Base-by-base conservation (phyloP, 1,284 basidiomycete species). In the Austroboletus niveus region DNA sequence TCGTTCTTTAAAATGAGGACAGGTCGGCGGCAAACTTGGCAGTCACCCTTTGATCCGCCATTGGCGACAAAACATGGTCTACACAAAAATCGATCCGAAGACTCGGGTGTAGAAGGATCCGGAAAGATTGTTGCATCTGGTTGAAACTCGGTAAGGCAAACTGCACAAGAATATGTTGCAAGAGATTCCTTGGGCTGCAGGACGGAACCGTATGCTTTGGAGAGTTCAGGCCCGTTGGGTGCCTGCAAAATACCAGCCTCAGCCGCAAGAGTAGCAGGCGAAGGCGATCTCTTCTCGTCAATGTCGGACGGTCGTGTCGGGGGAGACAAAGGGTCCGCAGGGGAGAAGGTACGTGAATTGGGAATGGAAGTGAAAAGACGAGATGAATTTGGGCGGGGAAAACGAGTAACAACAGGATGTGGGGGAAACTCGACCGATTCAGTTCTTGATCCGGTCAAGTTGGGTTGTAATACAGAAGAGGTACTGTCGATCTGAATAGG, bases 91-190 rank as follows among this genome's bases (percentile, higher is more conserved):
- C 79, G 77, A 11, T 73, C 75, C 14, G 74, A 67, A 30, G 46
- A 52, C 15, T 69, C 61, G 31, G 71, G 59, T 32, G 72, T 63
- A 34, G 74, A 71, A 29, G 85, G 87, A 59, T 89, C 83, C 1
- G 89, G 89, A 62, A 89, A 92, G 55, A 92, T 88, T 31, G 89
- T 91, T 22, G 85, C 81, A 66, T 92, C 88, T 1, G 88, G 88
- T 44, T 82, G 79, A 63, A 92, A 92, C 5, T 76, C 72, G 0
- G 75, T 69, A 9, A 73, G 71, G 61, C 89, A 92, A n/a, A 81
- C 65, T 35, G 78, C 76, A 63, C 89, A 92, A 5, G 79, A 78
- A 61, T 86, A 85, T 12, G 80, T 78, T 10, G 76, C 69, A 24
- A 90, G 75, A 8, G 83, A 78, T 62, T 87, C 85, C 60, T 84